Base-by-base conservation (phyloP, 2,329 filamentous ascomycete genomes). In the Didymella pomorum region DNA sequence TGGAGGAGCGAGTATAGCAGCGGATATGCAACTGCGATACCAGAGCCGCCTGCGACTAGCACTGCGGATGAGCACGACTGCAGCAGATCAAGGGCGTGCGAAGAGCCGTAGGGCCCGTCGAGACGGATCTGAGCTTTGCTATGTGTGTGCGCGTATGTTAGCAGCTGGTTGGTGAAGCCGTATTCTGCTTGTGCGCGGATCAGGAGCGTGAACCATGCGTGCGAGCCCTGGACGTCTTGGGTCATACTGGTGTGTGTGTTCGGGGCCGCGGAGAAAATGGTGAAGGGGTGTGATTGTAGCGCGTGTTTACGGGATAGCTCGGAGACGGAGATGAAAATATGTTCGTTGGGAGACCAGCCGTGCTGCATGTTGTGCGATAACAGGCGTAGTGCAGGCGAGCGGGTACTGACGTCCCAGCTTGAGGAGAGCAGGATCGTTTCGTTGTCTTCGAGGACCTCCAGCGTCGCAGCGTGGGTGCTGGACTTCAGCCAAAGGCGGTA, bases 101-200 rank as follows among this genome's bases (percentile, higher is more conserved):
- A 76, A 10, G 84, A 87, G 37, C 87, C 87, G 65, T 90, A 89
- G 0, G 87, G 87, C 0, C 87, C 87, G 63, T 90, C 86, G n/a
- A 89, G 72, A 7, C 83, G 79, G 23, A 88, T 78, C 1, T 60
- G 67, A 0, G 83, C 77, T 2, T 78, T 77, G 6, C 77, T 64
- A 56, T 83, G 78, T 0, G 72, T 65, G 9, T 74, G 76, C 2
- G 86, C 85, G 64, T 86, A 78, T 29, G 76, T 67, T 1, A 89
- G 78, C 9, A 89, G 79, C 49, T 81, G 80, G 3, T 76, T 74
- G 0, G 87, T 86, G 74, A 89, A 89, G 12, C 87, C 86, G 12
- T 65, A 31, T 26, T 56, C 23, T 43, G 81, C 73, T 62, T 86
- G 83, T 4, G 83, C 82, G 60, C 87, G 83, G 60, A 89, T 84